These are phyloP conservation scores for Stentor roeselii DNA, from an alignment of 73 alveolate species.

Conservation along the genomic window DNA sequence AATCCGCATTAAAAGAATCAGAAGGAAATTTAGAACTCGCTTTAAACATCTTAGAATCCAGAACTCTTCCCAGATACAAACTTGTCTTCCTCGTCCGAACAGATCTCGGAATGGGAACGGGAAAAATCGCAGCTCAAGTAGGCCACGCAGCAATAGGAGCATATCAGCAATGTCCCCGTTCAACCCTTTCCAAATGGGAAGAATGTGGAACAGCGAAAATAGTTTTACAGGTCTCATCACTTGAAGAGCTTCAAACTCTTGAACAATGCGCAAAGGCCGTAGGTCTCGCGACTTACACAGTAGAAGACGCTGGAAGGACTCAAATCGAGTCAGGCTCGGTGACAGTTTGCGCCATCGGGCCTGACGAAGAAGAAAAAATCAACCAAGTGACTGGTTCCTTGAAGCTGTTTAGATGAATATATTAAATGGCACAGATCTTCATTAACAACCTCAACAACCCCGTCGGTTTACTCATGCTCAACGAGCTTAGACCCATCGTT, in stretches of 20 bases:
- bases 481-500: conserved; percentile 40
- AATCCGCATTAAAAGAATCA: not conserved
- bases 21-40: not conserved
- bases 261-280: conserved; percentile 64
- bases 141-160: conserved; percentile 95
- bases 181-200: conserved; percentile 66
- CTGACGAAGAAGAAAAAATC: conserved; percentile 51
- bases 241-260: conserved; percentile 60
- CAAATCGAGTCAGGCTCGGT: conserved; percentile 88
- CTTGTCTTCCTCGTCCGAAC: conserved; percentile 93
- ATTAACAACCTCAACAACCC: conserved; percentile 50
- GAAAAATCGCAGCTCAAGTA: conserved; percentile 96
- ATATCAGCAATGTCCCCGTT: conserved; percentile 33
- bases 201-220: conserved; percentile 80
- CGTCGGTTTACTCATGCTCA: conserved; percentile 37
- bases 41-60: not conserved
- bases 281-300: conserved; percentile 69
- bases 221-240: conserved; percentile 74
- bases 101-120: conserved; percentile 97
- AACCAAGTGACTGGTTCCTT: not conserved
- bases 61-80: conserved; percentile 49
- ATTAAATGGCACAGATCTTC: conserved; percentile 38
- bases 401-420: not conserved
- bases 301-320: conserved; percentile 96
- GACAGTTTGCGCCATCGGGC: conserved; percentile 97